Evolutionary conservation across 1,284 basidiomycete genomes (phyloP).

Genomic region (Schizophyllum commune): DNA sequence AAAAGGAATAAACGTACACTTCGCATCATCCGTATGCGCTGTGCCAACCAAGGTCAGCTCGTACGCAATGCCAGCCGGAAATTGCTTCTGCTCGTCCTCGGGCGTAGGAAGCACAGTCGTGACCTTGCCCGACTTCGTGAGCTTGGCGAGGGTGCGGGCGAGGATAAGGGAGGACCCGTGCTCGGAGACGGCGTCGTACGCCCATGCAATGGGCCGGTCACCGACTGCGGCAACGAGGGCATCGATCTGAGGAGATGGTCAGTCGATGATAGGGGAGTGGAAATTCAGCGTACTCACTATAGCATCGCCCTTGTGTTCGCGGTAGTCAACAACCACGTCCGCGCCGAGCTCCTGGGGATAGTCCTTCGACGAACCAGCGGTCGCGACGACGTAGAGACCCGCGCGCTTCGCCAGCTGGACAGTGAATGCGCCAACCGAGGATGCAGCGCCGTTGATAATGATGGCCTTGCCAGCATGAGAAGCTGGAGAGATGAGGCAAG

Average conservation of each 20-base stretch:
- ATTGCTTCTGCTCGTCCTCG: not conserved
- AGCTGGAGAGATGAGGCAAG: not conserved
- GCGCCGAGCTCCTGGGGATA: not conserved
- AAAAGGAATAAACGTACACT: too few species aligned
- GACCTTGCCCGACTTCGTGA: slow-evolving; percentile 82
- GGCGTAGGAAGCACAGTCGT: slow-evolving; percentile 29
- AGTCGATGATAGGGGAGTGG: not conserved
- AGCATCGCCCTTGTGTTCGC: not conserved
- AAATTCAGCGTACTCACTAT: not conserved
- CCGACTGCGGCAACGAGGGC: not conserved
- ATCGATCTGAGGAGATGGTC: not conserved
- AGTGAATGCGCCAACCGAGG: not conserved
- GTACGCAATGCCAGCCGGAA: not conserved
- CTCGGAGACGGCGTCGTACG: not conserved
- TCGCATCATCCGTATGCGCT: not conserved
- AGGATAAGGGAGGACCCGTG: not conserved
- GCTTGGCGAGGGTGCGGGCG: slow-evolving; percentile 30
- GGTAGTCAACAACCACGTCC: not conserved
- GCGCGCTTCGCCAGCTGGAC: not conserved
- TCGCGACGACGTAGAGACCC: not conserved
- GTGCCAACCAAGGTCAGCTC: not conserved
- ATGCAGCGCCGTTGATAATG: not conserved
- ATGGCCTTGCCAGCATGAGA: not conserved
- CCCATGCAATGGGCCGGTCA: not conserved
- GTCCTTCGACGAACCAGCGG: not conserved